phyloP scores from a whole-genome alignment of 176 grass and related monocot species.

The Aechmea fasciata region DNA sequence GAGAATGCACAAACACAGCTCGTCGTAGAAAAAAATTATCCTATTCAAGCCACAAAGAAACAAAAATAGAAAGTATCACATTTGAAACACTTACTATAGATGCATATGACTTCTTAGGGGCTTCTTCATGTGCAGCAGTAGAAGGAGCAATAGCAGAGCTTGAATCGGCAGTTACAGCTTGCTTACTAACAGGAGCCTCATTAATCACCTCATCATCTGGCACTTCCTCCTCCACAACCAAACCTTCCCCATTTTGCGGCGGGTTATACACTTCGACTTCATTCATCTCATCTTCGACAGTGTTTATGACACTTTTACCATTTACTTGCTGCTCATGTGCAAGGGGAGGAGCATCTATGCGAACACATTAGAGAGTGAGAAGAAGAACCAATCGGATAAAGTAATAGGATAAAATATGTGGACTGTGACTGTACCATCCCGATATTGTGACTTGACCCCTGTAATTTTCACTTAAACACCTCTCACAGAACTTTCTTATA shows the following conservation, averaged over 20 bases:
- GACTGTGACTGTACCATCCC: too few species aligned
- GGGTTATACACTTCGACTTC: slow-evolving; percentile 49
- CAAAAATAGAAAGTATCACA: neutral
- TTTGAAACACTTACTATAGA: slow-evolving; percentile 62
- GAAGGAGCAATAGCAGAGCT: slow-evolving; percentile 6
- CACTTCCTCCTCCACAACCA: slow-evolving; percentile 38
- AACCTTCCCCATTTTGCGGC: slow-evolving; percentile 30
- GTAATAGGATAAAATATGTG: too few species aligned
- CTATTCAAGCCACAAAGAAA: neutral
- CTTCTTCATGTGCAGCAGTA: slow-evolving; percentile 30
- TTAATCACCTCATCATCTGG: slow-evolving; percentile 46
- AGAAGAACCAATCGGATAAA: neutral
- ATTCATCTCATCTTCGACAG: slow-evolving; percentile 25
- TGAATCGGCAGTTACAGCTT: neutral
- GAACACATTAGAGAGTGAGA: slow-evolving; percentile 4
- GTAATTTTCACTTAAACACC: too few species aligned
- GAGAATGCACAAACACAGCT: too few species aligned
- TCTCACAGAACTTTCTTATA: too few species aligned
- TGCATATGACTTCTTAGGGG: slow-evolving; percentile 72
- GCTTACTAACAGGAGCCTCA: slow-evolving; percentile 37
- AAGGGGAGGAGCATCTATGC: neutral
- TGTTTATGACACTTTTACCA: slow-evolving; percentile 7
- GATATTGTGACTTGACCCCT: too few species aligned
- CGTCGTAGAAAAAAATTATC: too few species aligned
- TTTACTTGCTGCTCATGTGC: slow-evolving; percentile 19